Percentiles rank a stretch among this genome's conserved stretches.
Evolutionary conservation across 2,329 filamentous ascomycete genomes (phyloP).

Genomic region (Allantophomopsis cytisporea): DNA sequence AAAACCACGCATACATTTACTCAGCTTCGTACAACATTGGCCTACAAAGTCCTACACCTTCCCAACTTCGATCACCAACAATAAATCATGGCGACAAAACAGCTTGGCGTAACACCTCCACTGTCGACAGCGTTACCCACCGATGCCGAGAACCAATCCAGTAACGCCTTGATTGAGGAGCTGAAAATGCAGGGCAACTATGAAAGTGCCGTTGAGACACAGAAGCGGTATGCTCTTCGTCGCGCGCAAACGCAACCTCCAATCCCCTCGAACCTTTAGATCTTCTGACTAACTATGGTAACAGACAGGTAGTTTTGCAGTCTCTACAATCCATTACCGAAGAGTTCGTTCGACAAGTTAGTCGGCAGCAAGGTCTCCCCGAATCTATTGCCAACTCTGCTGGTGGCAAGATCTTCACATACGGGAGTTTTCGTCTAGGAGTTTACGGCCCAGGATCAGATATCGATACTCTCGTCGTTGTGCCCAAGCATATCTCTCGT

Average conservation of each 20-base stretch:
- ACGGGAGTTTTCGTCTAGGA: slow-evolving; percentile 87
- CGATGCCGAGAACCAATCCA: slow-evolving; percentile 60
- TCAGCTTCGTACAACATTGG: no score
- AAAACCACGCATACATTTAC: no score
- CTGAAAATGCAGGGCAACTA: slow-evolving; percentile 86
- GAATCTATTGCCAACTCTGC: slow-evolving; percentile 69
- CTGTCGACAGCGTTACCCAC: slow-evolving; percentile 70
- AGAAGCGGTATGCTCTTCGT: slow-evolving; percentile 49
- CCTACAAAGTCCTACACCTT: no score
- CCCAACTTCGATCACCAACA: no score
- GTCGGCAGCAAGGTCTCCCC: slow-evolving; percentile 41
- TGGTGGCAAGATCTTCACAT: slow-evolving; percentile 88
- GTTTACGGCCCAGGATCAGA: slow-evolving; percentile 93
- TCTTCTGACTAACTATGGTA: no score
- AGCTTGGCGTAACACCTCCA: slow-evolving; percentile 62
- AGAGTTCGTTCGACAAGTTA: slow-evolving; percentile 76
- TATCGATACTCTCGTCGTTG: slow-evolving; percentile 92
- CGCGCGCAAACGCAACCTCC: background rate
- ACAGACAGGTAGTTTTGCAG: slow-evolving; percentile 56
- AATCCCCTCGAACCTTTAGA: background rate
- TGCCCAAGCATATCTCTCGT: slow-evolving; percentile 75
- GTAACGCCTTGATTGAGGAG: slow-evolving; percentile 69
- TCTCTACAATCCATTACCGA: slow-evolving; percentile 69
- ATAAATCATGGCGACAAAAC: slow-evolving; percentile 14
- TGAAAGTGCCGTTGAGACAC: slow-evolving; percentile 69